Evolutionary conservation across 1,284 basidiomycete species (phyloP).

Genomic region (Grifola frondosa): DNA sequence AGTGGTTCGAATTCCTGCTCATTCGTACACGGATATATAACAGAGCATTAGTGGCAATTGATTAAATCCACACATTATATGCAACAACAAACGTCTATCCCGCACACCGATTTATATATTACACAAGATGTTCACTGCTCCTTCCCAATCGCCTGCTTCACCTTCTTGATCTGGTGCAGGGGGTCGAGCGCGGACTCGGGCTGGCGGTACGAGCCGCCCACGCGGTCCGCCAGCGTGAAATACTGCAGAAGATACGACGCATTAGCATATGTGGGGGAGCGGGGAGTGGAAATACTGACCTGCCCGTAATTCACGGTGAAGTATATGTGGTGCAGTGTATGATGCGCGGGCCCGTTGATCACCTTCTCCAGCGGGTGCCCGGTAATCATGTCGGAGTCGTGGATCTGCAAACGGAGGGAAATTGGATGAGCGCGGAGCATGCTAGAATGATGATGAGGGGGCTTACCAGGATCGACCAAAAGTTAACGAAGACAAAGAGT

Average conservation of each 20-base stretch:
- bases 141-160: constrained; percentile 20
- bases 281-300: constrained; percentile 37
- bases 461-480: constrained; percentile 87
- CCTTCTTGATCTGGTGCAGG: constrained; percentile 58
- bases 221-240: constrained; percentile 93
- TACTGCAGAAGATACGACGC: constrained; percentile 53
- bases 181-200: constrained; percentile 87
- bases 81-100: no score
- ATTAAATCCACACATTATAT: no score
- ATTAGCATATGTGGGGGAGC: constrained; percentile 1
- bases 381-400: constrained; percentile 99
- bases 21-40: no score
- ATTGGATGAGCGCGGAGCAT: constrained; percentile 4
- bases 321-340: constrained; percentile 94
- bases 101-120: background rate
- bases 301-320: constrained; percentile 97
- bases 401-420: constrained; percentile 59
- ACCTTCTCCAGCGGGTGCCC: constrained; percentile 87
- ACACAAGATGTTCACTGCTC: constrained; percentile 14
- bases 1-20: no score
- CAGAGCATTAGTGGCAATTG: no score
- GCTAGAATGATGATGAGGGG: constrained; percentile 1
- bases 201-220: constrained; percentile 84
- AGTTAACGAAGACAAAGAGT: constrained; percentile 87
- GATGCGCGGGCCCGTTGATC: constrained; percentile 98